Conservation (phyloP, 768 basidiomycete species). For the Infundibulicybe gibba region DNA sequence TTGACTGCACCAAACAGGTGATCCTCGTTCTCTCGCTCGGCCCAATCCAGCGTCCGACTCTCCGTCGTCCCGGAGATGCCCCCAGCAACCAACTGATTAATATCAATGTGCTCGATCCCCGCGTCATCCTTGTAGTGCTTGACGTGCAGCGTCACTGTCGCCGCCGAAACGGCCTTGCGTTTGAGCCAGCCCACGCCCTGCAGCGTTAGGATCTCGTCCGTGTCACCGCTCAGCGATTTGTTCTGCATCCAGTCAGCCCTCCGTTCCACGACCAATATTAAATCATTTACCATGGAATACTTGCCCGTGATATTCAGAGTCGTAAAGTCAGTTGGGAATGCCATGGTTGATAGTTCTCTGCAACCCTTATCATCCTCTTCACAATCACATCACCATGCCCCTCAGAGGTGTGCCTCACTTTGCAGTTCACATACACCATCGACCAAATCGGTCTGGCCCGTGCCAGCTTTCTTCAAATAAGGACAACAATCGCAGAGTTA, state of each 20-base stretch:
- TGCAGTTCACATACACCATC: too few species aligned
- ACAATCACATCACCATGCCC: conserved; percentile 3
- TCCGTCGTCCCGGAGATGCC: conserved; percentile 59
- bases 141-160: conserved; percentile 55
- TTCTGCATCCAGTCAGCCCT: conserved; percentile 41
- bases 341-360: conserved; percentile 44
- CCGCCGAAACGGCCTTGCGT: conserved; percentile 55
- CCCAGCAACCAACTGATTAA: conserved; percentile 62
- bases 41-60: conserved; percentile 54
- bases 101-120: conserved; percentile 61
- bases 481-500: too few species aligned
- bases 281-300: conserved; percentile 50
- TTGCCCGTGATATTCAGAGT: conserved; percentile 60
- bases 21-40: conserved; percentile 49
- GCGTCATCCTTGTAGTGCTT: conserved; percentile 63
- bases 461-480: too few species aligned
- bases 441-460: too few species aligned
- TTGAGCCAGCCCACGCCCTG: conserved; percentile 76
- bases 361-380: neutral
- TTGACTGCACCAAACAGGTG: conserved; percentile 58
- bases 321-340: conserved; percentile 56
- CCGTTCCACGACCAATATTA: neutral
- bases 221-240: conserved; percentile 57
- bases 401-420: too few species aligned
- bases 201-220: conserved; percentile 59